phyloP scores from a whole-genome alignment of 2,329 filamentous ascomycete genomes.

The Whalleya microplaca region DNA sequence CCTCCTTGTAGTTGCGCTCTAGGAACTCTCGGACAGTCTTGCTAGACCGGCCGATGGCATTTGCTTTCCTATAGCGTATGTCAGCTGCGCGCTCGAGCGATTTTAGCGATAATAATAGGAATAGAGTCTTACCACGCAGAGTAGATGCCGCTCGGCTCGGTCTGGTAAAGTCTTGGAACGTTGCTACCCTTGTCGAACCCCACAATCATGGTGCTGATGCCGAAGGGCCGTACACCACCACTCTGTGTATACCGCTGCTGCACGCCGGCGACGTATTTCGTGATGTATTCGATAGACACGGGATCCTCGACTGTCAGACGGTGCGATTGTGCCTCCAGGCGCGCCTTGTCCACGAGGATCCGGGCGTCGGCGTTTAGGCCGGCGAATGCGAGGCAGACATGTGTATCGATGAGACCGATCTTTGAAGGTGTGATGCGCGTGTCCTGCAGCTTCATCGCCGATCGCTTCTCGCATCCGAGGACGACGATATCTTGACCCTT shows the following conservation, averaged over 20 bases:
- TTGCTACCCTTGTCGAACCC: constrained; percentile 96
- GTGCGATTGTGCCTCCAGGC: constrained; percentile 96
- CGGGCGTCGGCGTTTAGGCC: constrained; percentile 97
- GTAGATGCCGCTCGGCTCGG: constrained; percentile 99
- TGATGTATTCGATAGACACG: constrained; percentile 98
- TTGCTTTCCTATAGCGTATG: constrained; percentile 79
- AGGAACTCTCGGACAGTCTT: constrained; percentile 99
- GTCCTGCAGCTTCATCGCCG: constrained; percentile 99
- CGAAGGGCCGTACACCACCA: constrained; percentile 97
- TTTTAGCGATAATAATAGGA: background rate
- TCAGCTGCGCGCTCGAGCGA: constrained; percentile 21
- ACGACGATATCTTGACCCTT: constrained; percentile 96
- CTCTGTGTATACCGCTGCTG: constrained; percentile 99
- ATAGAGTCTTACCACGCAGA: constrained; percentile 83
- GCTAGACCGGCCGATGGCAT: constrained; percentile 96
- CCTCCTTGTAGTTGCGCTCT: constrained; percentile 97
- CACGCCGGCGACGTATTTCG: constrained; percentile 96
- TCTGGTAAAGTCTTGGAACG: constrained; percentile 91
- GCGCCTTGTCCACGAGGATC: constrained; percentile 97
- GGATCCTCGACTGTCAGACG: constrained; percentile 96
- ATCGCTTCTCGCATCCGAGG: constrained; percentile 96
- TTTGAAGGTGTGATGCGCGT: constrained; percentile 99
- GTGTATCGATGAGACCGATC: constrained; percentile 93
- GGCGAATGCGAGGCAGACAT: constrained; percentile 96
- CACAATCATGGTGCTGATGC: constrained; percentile 96